phyloP scores from a whole-genome alignment of 2,329 filamentous ascomycete species.

The Diaporthe velutina region DNA sequence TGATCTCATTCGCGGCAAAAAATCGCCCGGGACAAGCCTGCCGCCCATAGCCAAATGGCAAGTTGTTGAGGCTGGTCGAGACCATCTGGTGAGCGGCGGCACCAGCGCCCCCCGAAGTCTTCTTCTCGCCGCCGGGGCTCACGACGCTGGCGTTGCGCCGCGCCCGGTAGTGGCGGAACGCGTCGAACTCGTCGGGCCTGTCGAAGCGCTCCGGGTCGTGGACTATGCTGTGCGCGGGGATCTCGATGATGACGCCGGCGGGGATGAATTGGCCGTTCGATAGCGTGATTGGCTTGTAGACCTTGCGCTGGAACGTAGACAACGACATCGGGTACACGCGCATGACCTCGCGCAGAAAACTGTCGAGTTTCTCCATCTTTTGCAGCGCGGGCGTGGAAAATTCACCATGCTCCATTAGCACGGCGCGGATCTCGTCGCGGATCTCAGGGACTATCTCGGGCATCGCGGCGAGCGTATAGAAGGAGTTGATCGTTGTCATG shows the following conservation, averaged over 20 bases:
- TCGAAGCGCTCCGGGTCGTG: slow-evolving; percentile 53
- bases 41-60: slow-evolving; percentile 55
- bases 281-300: slow-evolving; percentile 62
- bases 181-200: slow-evolving; percentile 54
- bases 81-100: slow-evolving; percentile 54
- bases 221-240: slow-evolving; percentile 53
- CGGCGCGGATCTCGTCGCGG: slow-evolving; percentile 62
- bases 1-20: slow-evolving; percentile 54
- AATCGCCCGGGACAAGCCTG: slow-evolving; percentile 56
- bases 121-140: slow-evolving; percentile 45
- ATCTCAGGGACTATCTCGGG: slow-evolving; percentile 64
- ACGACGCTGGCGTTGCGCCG: slow-evolving; percentile 43
- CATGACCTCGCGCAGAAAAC: slow-evolving; percentile 50
- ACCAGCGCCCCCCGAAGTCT: slow-evolving; percentile 46
- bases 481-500: slow-evolving; percentile 58
- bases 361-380: slow-evolving; percentile 50
- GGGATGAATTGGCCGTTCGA: slow-evolving; percentile 66
- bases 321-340: slow-evolving; percentile 43
- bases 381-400: slow-evolving; percentile 47
- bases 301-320: slow-evolving; percentile 64
- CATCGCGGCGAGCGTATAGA: slow-evolving; percentile 65
- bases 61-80: slow-evolving; percentile 48
- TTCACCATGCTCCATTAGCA: slow-evolving; percentile 49
- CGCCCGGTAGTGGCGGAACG: slow-evolving; percentile 53
- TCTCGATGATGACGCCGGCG: slow-evolving; percentile 56